Base-by-base conservation (phyloP, 2,329 filamentous ascomycete species). In the Pseudogymnoascus sp. region DNA sequence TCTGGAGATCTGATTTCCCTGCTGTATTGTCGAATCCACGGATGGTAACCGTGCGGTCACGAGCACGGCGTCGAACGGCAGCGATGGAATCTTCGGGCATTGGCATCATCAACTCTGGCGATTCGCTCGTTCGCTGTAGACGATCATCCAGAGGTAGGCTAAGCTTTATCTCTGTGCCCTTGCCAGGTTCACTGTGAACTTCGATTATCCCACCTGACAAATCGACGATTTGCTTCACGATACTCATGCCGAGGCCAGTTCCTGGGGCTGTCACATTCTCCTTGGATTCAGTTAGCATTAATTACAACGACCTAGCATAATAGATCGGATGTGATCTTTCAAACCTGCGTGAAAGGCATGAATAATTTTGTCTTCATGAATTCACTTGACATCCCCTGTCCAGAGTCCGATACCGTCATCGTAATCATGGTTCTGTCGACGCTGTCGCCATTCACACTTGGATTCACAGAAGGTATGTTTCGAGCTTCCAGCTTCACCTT, bases 191-290 rank as follows among this genome's bases (percentile, higher is more conserved):
- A 54, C 80, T 85, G 48, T 79, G 79, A 23, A 89, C 79, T n/a
- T 83, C 79, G 39, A 90, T 84, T 6, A 77, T 79, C 0, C 86
- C 87, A 23, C 81, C 79, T 0, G 89, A 76, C 23, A 83, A 81
- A 51, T 82, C 80, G 11, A 88, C 82, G 28, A 89, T 83, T 62
- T 78, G 77, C 86, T 80, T 80, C 60, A 89, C 86, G 8, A 89
- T 85, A 6, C 82, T 85, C 34, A 89, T 73, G 0, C 86, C 86
- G 0, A 89, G 75, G 0, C 85, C 86, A 1, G 83, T 84, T 0
- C 87, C 69, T 85, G 82, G 81, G 1, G 83, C 79, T 23, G 88
- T 74, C 0, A 79, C 76, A 62, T 86, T 81, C 68, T 88, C 85
- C 67, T 57, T 16, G n/a, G 23, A 51, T 28, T 8, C 23, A 28